phyloP scores from a whole-genome alignment of 2,329 filamentous ascomycete genomes.

The Penicillium sumatraense region DNA sequence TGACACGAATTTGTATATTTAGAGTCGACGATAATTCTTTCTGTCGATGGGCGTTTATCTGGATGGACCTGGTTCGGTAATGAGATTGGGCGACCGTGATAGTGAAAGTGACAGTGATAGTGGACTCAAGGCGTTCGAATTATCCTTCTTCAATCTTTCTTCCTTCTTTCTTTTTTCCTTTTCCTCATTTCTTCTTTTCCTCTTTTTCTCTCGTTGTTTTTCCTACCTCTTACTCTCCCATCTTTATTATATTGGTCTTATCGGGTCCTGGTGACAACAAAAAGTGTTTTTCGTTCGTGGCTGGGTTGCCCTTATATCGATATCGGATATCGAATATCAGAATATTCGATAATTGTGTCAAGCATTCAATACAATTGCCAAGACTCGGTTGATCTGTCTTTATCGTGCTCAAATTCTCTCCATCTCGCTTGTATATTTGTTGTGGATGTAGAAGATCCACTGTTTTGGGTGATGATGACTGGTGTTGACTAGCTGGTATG shows the following conservation, averaged over 20 bases:
- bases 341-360: conserved; percentile 21
- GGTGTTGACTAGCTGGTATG: too few relatives aligned
- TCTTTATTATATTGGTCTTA: conserved; percentile 12
- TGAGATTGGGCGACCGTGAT: conserved; percentile 2
- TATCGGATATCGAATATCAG: too few relatives aligned
- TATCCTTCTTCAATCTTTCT: too few relatives aligned
- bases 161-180: neutral
- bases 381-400: conserved; percentile 22
- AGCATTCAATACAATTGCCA: conserved; percentile 30
- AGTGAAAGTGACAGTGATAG: too few relatives aligned
- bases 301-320: too few relatives aligned
- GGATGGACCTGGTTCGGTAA: neutral
- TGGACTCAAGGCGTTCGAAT: too few relatives aligned
- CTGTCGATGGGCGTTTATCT: conserved; percentile 14
- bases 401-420: neutral
- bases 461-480: neutral
- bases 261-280: conserved; percentile 29
- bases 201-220: too few relatives aligned
- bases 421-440: neutral
- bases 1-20: conserved; percentile 23
- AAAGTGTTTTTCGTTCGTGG: conserved; percentile 26
- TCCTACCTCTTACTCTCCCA: conserved; percentile 18
- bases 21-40: neutral
- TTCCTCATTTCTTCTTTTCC: too few relatives aligned
- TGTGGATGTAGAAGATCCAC: neutral